Evolutionary conservation across 2,329 filamentous ascomycete species (phyloP), one percentile per base, ranked within the genome.

Genomic region (Ophiosphaerella herpotricha): DNA sequence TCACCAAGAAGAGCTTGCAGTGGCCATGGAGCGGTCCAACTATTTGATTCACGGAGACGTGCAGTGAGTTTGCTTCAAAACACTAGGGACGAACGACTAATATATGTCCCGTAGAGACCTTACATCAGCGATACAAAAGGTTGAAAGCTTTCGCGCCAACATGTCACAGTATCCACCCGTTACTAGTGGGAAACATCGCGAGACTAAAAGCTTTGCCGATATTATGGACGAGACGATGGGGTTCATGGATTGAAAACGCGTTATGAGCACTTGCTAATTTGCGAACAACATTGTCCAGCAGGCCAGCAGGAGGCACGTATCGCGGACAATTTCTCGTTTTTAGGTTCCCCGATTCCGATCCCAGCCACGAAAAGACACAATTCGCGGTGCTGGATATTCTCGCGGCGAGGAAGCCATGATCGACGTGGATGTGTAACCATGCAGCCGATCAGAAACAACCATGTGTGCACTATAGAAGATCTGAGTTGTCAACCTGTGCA

Each of bases 1-100:
- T 64, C 94, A 99, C 69, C 94, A 99, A 74, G 82, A 85, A 16
- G 91, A 97, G 71, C 82, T 99, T 46, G 93, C 93, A 0, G 79
- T 85, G 42, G 86, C 90, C 58, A 81, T 97, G 48, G 83, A 88
- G 29, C 76, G 79, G 21, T 84, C 90, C 59, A 87, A 88, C 21
- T 96, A 95, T 74, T 85, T 90, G 2, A 80, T 92, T n/a, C 81
- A 86, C 61, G 89, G 88, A 9, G 77, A 80, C 45, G 75, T 90
- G 36, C 79, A 82, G 87, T 91, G 80, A 47, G 81, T 44, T 12
- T 16, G n/a, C 11, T 4, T 7, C 21, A 7, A 32, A 21, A 42
- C 3, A 16, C 18, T 8, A 7, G 2, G 8, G 16, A 41, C 24
- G 39, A 31, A 4, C 12, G 7, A 7, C 16, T 42, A 13, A 42